Evolutionary conservation across 2,329 filamentous ascomycete genomes (phyloP), one percentile per base, ranked within the genome.

Genomic region (Verticillium nonalfalfae): DNA sequence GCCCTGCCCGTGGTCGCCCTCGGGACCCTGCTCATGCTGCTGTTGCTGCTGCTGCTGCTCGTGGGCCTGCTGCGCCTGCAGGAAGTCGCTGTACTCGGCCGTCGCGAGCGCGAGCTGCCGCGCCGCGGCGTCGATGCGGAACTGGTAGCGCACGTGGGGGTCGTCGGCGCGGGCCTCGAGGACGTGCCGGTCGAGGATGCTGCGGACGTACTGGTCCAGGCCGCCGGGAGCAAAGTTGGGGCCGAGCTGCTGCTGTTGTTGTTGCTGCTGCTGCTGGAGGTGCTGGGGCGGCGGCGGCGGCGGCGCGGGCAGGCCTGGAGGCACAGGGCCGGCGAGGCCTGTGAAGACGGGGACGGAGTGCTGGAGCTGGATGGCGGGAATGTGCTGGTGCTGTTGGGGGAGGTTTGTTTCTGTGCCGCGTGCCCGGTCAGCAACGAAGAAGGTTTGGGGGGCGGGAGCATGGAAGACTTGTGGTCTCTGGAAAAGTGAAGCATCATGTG

Each of bases 101-200:
- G 85, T 78, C 34, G 80, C 78, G 66, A 83, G 74, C 7, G 81
- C 82, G 36, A 86, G 75, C 71, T 85, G 81, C 68, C 80, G 78
- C 13, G 83, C 82, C 2, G 81, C 77, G 54, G 79, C 74, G 65
- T 86, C 81, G 59, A 86, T 79, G 65, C 81, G 76, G 58, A 82
- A 76, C 62, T 84, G 73, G 58, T 78, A 74, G 4, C 83, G 76
- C 1, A 77, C 75, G 58, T 75, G 74, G 65, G 73, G 75, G 64
- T 80, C 76, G 35, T 79, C 75, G 15, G 67, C 66, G 34, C 78
- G 75, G 26, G 79, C 77, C 59, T 82, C 77, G 13, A 71, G 71
- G 71, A 85, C 76, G 3, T 79, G 78, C 62, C 77, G 75, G 62
- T 79, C 76, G 56, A 80, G 66, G n/a, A 78, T 73, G 59, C 76